Base-by-base conservation (phyloP, 2,329 filamentous ascomycete species). In the Tolypocladium tropicale region DNA sequence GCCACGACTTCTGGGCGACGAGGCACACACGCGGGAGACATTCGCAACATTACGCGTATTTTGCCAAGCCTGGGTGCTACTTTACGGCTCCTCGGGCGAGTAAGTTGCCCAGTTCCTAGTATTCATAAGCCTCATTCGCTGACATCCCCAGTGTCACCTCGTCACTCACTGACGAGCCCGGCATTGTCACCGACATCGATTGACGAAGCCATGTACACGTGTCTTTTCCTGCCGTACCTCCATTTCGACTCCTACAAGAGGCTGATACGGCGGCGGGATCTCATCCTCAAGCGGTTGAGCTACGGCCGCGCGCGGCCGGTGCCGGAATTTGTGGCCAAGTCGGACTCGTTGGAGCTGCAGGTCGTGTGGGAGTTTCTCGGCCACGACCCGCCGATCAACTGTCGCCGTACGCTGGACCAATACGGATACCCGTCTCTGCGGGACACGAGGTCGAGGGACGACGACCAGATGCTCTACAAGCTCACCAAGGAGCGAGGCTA, bases 391-490 rank as follows among this genome's bases (percentile, higher is more conserved):
- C 82, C 83, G 0, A 69, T 86, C 1, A 84, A 86, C 62, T 78
- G 79, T 37, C 77, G 83, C 1, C 74, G 83, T 6, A 85, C 83
- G 0, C 64, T 86, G 6, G 83, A 86, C 57, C 83, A 86, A 60
- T 86, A 78, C 55, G 82, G 80, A 0, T 85, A 86, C 55, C 83
- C 83, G 0, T 82, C 80, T 2, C 69, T 86, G 0, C 72, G 77
- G 11, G 82, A 85, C 36, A 86, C 83, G 0, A 70, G 80, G 46
- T 79, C 81, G 0, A 72, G 83, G 21, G 84, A 86, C 46, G 81
- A 84, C 48, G 83, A 86, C 46, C 83, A 86, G 64, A 85, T 86
- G 79, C 68, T 86, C 7, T 86, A 85, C 66, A 86, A 86, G 61
- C 69, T 85, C 2, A 84, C 81, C 2, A 83, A 82, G 60, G 71